phyloP scores from a whole-genome alignment of 2,329 filamentous ascomycete genomes.

The Sporothrix sp. region DNA sequence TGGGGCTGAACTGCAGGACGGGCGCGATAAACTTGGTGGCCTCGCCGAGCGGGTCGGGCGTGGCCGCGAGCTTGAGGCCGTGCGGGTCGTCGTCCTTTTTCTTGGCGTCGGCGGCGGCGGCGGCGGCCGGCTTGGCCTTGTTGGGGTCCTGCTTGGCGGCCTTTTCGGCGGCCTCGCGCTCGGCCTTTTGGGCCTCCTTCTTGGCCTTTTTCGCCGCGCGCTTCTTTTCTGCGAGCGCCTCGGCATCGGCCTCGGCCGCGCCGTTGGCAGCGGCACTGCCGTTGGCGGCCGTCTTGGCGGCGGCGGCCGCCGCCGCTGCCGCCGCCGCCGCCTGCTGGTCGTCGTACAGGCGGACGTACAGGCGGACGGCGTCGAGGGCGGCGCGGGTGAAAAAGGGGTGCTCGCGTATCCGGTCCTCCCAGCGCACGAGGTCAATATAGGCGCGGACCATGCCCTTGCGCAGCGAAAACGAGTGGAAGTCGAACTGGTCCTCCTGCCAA shows the following conservation, averaged over 20 bases:
- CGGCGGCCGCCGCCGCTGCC: conserved; percentile 47
- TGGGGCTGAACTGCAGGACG: conserved; percentile 71
- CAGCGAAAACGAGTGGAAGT: conserved; percentile 97
- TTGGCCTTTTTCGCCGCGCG: conserved; percentile 86
- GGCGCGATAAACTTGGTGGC: conserved; percentile 79
- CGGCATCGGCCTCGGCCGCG: conserved; percentile 36
- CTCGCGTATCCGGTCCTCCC: conserved; percentile 85
- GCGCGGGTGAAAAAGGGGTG: conserved; percentile 88
- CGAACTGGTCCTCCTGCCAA: conserved; percentile 98
- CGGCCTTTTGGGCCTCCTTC: conserved; percentile 54
- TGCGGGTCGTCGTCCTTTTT: conserved; percentile 87
- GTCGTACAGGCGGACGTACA: conserved; percentile 74
- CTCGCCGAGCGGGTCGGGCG: conserved; percentile 71
- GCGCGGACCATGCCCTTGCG: conserved; percentile 91
- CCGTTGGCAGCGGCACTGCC: conserved; percentile 25
- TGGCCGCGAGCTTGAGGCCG: conserved; percentile 69
- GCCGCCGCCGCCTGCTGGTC: conserved; percentile 41
- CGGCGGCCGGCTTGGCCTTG: conserved; percentile 47
- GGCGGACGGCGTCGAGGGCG: conserved; percentile 67
- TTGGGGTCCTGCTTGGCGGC: conserved; percentile 75
- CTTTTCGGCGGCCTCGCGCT: conserved; percentile 71
- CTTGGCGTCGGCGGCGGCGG: conserved; percentile 53
- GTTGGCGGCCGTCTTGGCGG: conserved; percentile 29
- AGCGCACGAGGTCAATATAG: conserved; percentile 91
- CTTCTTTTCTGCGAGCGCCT: conserved; percentile 69